A percentile compares a stretch with the other conserved stretches of the same genome.
These are phyloP conservation scores for Halophytophthora polymorphica DNA, from an alignment of 352 stramenopile genomes.

Conservation along the genomic window DNA sequence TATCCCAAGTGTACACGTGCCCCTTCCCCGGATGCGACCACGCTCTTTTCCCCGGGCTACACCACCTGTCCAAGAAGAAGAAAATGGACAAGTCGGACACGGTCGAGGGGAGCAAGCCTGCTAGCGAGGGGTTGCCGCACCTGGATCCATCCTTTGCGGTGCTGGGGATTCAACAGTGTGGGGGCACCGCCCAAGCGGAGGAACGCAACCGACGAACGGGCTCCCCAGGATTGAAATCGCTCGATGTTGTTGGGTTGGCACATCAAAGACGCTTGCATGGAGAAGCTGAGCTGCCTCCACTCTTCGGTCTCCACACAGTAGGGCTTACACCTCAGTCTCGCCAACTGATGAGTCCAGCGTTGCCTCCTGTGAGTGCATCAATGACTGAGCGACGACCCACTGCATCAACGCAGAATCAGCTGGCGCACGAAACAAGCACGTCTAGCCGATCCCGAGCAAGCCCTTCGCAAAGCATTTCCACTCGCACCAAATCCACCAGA, in stretches of 20 bases:
- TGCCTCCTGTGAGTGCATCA: constrained; percentile 5
- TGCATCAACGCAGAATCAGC: constrained; percentile 7
- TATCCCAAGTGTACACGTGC: constrained; percentile 58
- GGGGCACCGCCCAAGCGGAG: not conserved
- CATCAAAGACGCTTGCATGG: too few species aligned
- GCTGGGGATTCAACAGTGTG: constrained; percentile 18
- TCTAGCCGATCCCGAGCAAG: not conserved
- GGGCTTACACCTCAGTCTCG: constrained; percentile 7
- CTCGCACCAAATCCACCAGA: constrained; percentile 9
- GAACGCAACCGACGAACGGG: not conserved
- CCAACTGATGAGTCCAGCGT: not conserved
- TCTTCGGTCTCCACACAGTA: constrained; percentile 7
- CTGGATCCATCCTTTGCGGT: constrained; percentile 14
- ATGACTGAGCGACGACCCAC: constrained; percentile 1
- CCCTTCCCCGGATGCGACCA: constrained; percentile 44
- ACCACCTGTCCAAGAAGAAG: constrained; percentile 26
- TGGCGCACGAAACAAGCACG: constrained; percentile 10
- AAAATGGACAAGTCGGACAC: constrained; percentile 1
- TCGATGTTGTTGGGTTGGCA: too few species aligned
- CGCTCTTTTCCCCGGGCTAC: constrained; percentile 62
- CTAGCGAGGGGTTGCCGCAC: not conserved
- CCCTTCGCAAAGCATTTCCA: not conserved
- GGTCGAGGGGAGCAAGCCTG: not conserved
- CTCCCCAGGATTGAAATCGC: not conserved
- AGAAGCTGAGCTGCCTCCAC: not conserved